A percentile compares a stretch with the other conserved stretches of the same genome.
Evolutionary conservation across 108 stramenopile species (phyloP).

Genomic region (Skeletonema menzelii): DNA sequence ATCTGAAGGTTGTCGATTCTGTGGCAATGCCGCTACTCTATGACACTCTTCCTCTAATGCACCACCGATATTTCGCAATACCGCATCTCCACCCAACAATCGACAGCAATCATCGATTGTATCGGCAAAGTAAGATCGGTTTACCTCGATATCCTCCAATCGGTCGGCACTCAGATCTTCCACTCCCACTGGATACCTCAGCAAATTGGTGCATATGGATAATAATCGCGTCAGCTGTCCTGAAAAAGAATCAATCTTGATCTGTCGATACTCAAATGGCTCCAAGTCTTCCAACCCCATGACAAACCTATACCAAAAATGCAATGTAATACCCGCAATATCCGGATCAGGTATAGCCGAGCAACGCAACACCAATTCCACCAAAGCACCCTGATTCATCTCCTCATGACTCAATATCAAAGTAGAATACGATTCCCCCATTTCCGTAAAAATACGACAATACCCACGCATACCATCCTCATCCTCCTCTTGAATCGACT

Average conservation of each 20-base stretch:
- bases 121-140: conserved; percentile 79
- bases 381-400: conserved; percentile 59
- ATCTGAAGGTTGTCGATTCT: conserved; percentile 27
- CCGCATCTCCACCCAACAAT: conserved; percentile 69
- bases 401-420: conserved; percentile 67
- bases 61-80: conserved; percentile 60
- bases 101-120: conserved; percentile 90
- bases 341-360: conserved; percentile 70
- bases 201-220: conserved; percentile 57
- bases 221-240: conserved; percentile 64
- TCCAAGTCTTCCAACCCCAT: conserved; percentile 74
- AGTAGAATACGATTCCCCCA: conserved; percentile 94
- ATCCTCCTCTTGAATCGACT: conserved; percentile 60
- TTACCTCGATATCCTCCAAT: conserved; percentile 76
- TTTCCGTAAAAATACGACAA: conserved; percentile 91
- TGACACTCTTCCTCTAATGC: conserved; percentile 57
- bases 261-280: conserved; percentile 79
- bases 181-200: conserved; percentile 71
- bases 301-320: conserved; percentile 94
- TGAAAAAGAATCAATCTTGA: conserved; percentile 73
- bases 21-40: conserved; percentile 33
- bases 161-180: conserved; percentile 65
- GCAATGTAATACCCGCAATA: conserved; percentile 84
- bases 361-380: conserved; percentile 78
- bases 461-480: conserved; percentile 85